These are phyloP conservation scores for Aureobasidium sp. DNA, from an alignment of 2,329 filamentous ascomycete species.

Conservation along the genomic window DNA sequence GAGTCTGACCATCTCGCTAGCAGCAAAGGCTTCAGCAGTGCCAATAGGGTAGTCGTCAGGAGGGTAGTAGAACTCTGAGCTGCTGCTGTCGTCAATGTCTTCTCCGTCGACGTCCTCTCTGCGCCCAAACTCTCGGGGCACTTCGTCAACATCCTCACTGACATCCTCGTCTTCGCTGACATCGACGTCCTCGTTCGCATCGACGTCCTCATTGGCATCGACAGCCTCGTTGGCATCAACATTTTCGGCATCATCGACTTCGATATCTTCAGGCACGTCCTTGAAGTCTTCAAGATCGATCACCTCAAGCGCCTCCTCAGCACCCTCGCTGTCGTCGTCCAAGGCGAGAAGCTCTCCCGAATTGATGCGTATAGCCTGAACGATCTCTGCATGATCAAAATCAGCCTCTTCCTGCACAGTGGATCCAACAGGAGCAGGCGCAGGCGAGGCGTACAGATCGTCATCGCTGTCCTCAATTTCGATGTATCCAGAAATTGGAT, in stretches of 20 bases:
- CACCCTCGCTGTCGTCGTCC: background rate
- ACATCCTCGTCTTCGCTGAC: background rate
- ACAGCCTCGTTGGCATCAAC: background rate
- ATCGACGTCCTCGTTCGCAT: background rate
- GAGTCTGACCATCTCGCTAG: too few species aligned
- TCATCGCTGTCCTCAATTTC: background rate
- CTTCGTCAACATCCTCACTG: background rate
- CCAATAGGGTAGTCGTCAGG: too few species aligned
- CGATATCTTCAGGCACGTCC: too few species aligned
- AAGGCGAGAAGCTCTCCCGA: background rate
- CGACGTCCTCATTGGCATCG: too few species aligned
- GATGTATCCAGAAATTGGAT: background rate
- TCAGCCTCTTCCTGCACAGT: background rate
- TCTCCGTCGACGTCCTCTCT: background rate
- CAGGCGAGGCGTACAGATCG: background rate
- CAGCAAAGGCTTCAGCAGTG: too few species aligned
- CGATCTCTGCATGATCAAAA: background rate
- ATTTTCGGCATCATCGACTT: background rate
- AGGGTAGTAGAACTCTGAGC: too few species aligned
- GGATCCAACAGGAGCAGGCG: background rate
- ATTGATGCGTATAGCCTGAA: background rate
- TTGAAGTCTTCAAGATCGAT: too few species aligned
- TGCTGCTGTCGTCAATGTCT: too few species aligned
- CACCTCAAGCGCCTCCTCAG: background rate
- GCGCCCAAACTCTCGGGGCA: background rate